These are phyloP conservation scores for Ascochyta clinopodiicola DNA, from an alignment of 2,329 filamentous ascomycete species.

Conservation along the genomic window DNA sequence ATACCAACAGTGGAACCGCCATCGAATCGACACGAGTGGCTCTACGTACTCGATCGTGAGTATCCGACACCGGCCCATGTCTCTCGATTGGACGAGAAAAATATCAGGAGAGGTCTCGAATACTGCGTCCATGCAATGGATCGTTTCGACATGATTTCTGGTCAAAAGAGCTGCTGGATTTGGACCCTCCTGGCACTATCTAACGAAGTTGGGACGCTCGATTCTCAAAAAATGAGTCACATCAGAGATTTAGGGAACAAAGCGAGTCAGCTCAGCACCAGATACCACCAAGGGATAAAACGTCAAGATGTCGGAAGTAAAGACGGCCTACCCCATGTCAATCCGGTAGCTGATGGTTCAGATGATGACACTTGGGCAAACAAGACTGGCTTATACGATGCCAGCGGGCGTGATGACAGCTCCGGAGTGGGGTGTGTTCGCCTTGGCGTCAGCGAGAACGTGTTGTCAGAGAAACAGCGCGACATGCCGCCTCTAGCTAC, in stretches of 20 bases:
- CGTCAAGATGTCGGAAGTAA: slow-evolving; percentile 2
- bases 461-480: slow-evolving; percentile 31
- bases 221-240: slow-evolving; percentile 75
- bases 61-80: slow-evolving; percentile 59
- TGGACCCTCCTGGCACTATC: slow-evolving; percentile 82
- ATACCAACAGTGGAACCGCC: slow-evolving; percentile 25
- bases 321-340: not conserved
- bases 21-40: slow-evolving; percentile 47
- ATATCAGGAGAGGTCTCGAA: slow-evolving; percentile 70
- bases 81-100: slow-evolving; percentile 65
- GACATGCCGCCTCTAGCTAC: not conserved
- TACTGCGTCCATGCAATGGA: slow-evolving; percentile 68
- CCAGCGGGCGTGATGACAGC: not conserved
- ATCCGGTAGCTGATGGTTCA: not conserved
- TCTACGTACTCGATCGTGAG: slow-evolving; percentile 32
- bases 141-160: slow-evolving; percentile 64
- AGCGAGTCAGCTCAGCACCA: slow-evolving; percentile 66
- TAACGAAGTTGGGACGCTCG: slow-evolving; percentile 75
- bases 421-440: not conserved
- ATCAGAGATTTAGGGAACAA: slow-evolving; percentile 81
- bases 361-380: not conserved
- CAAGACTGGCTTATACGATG: not conserved
- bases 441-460: slow-evolving; percentile 3
- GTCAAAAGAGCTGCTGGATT: slow-evolving; percentile 78
- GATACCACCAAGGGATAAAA: slow-evolving; percentile 19